A percentile compares a stretch with the other conserved stretches of the same genome.
phyloP scores from a whole-genome alignment of 306 rosid genomes.

The Parietaria judaica region DNA sequence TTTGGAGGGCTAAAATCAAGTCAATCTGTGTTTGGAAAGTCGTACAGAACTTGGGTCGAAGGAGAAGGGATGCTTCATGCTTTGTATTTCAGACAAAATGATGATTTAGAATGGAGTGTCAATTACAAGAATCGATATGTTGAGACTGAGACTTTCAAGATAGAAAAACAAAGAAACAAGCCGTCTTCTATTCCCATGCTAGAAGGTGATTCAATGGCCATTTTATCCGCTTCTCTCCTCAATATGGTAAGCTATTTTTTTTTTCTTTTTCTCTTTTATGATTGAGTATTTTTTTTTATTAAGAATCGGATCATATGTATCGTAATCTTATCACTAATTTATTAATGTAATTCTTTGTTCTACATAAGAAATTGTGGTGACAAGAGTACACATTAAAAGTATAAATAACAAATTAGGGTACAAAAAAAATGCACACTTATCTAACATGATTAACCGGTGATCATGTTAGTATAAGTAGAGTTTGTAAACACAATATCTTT shows the following conservation, averaged over 20 bases:
- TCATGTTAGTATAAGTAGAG: too few relatives aligned
- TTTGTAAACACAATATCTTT: too few relatives aligned
- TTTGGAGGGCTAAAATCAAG: conserved; percentile 54
- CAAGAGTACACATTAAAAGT: too few relatives aligned
- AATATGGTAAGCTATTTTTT: conserved; percentile 35
- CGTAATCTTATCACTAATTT: too few relatives aligned
- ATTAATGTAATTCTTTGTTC: too few relatives aligned
- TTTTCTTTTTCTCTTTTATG: too few relatives aligned
- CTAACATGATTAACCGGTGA: too few relatives aligned
- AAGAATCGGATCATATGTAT: too few relatives aligned
- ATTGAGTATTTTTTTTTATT: too few relatives aligned
- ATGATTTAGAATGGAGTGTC: conserved; percentile 23
- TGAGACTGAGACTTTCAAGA: conserved; percentile 43
- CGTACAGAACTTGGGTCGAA: conserved; percentile 53
- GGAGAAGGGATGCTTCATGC: conserved; percentile 87
- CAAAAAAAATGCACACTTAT: too few relatives aligned
- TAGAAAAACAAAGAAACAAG: conserved; percentile 45
- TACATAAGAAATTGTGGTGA: too few relatives aligned
- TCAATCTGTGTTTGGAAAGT: conserved; percentile 42
- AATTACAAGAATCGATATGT: conserved; percentile 51
- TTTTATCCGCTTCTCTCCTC: conserved; percentile 40
- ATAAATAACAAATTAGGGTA: too few relatives aligned
- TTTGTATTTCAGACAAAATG: conserved; percentile 29
- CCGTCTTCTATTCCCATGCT: conserved; percentile 51
- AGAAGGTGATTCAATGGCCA: conserved; percentile 41